A percentile compares a stretch with the other conserved stretches of the same genome.
phyloP scores from a whole-genome alignment of 805 yeast species.

The Yarrowia hollandica region DNA sequence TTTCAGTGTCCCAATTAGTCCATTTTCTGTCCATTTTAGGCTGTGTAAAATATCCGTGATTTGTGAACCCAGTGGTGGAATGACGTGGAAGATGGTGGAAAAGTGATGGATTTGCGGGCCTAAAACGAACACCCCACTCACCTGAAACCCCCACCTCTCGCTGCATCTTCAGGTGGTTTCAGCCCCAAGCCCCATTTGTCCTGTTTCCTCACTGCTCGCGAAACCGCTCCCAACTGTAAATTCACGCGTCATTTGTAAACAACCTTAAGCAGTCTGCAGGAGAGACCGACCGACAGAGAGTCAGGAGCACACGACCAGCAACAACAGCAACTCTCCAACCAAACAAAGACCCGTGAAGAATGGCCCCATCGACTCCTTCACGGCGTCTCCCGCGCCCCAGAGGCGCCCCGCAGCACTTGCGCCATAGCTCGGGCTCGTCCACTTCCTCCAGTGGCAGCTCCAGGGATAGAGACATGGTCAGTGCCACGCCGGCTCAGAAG shows the following conservation, averaged over 20 bases:
- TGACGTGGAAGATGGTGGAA: not conserved
- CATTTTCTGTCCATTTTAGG: not conserved
- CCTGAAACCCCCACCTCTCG: no score
- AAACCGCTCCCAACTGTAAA: not conserved
- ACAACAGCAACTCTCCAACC: not conserved
- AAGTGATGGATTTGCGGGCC: not conserved
- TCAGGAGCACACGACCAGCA: no score
- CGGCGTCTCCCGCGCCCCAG: not conserved
- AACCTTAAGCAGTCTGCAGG: not conserved
- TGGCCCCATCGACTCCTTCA: constrained; percentile 18
- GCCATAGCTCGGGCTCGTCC: not conserved
- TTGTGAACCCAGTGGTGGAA: no score
- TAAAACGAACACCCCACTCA: no score
- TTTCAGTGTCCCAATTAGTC: constrained; percentile 1
- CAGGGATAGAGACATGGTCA: not conserved
- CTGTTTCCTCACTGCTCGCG: no score
- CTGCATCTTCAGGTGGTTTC: no score
- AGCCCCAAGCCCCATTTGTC: no score
- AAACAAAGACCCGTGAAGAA: not conserved
- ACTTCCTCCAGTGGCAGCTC: not conserved
- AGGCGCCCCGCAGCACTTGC: constrained; percentile 9
- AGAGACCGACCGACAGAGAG: not conserved
- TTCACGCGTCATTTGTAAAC: constrained; percentile 19
- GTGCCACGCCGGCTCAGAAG: constrained; percentile 5
- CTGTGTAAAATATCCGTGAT: no score